Evolutionary conservation across 2,329 filamentous ascomycete species (phyloP).

Genomic region (Elsinoe batatas): DNA sequence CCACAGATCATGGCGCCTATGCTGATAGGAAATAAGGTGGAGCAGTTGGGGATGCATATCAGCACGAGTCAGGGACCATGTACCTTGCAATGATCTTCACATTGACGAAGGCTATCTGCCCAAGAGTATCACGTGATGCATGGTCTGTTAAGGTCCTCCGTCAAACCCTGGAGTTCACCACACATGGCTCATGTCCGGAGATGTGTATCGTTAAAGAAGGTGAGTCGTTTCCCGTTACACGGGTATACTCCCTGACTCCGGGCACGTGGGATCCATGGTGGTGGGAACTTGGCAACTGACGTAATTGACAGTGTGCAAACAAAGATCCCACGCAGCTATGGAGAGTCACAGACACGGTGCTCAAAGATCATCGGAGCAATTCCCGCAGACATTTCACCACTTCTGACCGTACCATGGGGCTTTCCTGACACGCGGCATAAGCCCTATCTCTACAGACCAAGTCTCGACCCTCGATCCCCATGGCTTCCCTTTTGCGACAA

Average conservation of each 20-base stretch:
- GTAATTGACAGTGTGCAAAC: neutral
- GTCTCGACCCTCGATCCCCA: slow-evolving; percentile 4
- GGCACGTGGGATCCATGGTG: neutral
- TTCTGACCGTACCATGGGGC: neutral
- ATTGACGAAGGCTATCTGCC: too few species aligned
- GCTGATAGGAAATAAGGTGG: too few species aligned
- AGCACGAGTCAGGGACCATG: too few species aligned
- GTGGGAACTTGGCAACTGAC: slow-evolving; percentile 1
- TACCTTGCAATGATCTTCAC: too few species aligned
- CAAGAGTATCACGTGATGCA: too few species aligned
- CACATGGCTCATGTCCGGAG: neutral
- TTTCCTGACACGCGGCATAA: neutral
- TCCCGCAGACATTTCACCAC: too few species aligned
- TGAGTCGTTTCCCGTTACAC: neutral
- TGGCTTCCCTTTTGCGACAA: slow-evolving; percentile 72
- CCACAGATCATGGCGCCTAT: too few species aligned
- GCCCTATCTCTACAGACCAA: neutral
- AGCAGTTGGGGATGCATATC: too few species aligned
- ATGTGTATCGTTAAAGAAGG: neutral
- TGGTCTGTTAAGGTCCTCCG: too few species aligned
- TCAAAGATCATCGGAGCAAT: neutral
- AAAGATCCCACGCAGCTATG: too few species aligned
- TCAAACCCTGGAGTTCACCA: too few species aligned
- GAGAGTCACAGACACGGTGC: neutral
- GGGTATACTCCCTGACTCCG: neutral